Evolutionary conservation across 495 filamentous ascomycete species (phyloP), one percentile per base, ranked within the genome.

Genomic region (Neurospora sublineolata): DNA sequence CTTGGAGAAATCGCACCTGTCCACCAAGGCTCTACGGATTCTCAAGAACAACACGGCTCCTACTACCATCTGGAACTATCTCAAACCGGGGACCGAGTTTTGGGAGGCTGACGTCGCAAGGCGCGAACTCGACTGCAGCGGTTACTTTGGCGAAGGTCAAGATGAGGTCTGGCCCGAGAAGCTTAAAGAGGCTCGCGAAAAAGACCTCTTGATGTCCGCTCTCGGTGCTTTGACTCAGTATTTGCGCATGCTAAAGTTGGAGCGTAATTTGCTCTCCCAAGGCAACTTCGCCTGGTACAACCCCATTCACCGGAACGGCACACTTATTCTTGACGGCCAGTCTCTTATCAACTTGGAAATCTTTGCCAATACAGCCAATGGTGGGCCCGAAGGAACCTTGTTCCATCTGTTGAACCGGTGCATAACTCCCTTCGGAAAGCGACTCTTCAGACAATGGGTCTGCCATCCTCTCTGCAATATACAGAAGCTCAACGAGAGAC

Each of bases 311-410:
- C 96, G 95, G 79, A 92, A 94, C 3, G 92, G 93, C 9, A 97
- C 92, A 46, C 84, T 99, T 69, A 92, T 99, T 42, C 85, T 99
- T 2, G 96, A 99, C 77, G 96, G 96, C 27, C 94, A 99, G 78
- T 97, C 93, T 27, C 86, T 99, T 70, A 95, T 97, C 82, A 99
- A 99, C 78, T 89, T 99, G 70, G 96, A 99, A 79, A 90, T 99
- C 10, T 97, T 99, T 75, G 88, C 93, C 68, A 99, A 99, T 81
- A 96, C 90, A 1, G 93, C 91, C 75, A 94, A 97, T 79, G 94
- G 94, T 9, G 87, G 92, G 20, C 75, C 84, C 1, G 89, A 94
- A 16, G 96, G 96, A 30, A 98, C 95, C 0, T 82, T 99, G 4
- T 98, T 97, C 83, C 86, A 86, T 16, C 87, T 98, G 46, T 85